phyloP scores from a whole-genome alignment of 352 stramenopile species.

The Peronosclerospora sorghi region DNA sequence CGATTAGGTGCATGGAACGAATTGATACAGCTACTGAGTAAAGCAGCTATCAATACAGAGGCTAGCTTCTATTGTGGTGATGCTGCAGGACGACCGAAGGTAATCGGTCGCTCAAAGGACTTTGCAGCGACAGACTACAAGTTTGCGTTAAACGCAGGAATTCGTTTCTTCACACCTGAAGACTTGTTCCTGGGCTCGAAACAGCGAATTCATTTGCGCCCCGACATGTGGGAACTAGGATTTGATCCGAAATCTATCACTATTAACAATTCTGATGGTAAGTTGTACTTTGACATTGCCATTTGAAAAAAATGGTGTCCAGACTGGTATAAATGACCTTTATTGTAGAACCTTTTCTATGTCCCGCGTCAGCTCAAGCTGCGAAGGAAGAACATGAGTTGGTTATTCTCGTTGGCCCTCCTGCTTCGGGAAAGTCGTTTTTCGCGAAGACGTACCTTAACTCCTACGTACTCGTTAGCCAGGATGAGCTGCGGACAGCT shows the following conservation, averaged over 20 bases:
- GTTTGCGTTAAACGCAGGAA: conserved; percentile 76
- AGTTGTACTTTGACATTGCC: neutral
- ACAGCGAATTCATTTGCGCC: conserved; percentile 58
- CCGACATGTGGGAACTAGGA: conserved; percentile 58
- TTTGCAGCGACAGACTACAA: conserved; percentile 83
- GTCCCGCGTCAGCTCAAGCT: conserved; percentile 12
- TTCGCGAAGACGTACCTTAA: conserved; percentile 34
- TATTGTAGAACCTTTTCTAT: conserved; percentile 12
- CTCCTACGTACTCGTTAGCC: conserved; percentile 63
- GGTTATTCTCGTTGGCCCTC: conserved; percentile 58
- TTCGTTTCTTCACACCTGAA: conserved; percentile 79
- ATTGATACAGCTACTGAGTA: conserved; percentile 23
- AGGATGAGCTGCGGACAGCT: conserved; percentile 77
- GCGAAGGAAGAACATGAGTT: conserved; percentile 41
- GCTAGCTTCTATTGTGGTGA: conserved; percentile 77
- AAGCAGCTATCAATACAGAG: conserved; percentile 28
- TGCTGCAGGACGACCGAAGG: conserved; percentile 65
- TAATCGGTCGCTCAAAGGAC: conserved; percentile 56
- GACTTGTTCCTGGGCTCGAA: conserved; percentile 64
- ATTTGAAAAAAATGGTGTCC: neutral
- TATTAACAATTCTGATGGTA: conserved; percentile 18
- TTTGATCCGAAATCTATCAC: conserved; percentile 50
- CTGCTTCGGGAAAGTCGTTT: conserved; percentile 65
- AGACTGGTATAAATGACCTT: neutral
- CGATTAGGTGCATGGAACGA: conserved; percentile 52